Evolutionary conservation across 225 moss, liverwort and hornwort species (phyloP).

Genomic region (Polytrichum commune): DNA sequence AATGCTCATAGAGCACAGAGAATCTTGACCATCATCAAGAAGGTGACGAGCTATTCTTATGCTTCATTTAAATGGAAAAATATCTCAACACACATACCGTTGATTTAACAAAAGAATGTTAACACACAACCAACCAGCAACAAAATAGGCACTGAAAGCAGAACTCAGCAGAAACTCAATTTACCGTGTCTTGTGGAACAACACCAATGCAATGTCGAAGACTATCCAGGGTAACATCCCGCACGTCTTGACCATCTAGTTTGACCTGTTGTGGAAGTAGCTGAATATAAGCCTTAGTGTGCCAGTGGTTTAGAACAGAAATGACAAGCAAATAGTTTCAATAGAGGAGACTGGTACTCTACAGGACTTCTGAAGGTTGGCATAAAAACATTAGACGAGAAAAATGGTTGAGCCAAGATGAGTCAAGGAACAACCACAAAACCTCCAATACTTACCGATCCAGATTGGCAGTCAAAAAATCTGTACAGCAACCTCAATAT

Average conservation of each 20-base stretch:
- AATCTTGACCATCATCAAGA: too few relatives aligned
- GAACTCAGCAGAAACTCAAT: not conserved
- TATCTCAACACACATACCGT: too few relatives aligned
- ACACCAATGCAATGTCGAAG: slow-evolving; percentile 85
- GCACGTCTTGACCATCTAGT: slow-evolving; percentile 93
- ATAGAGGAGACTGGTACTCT: too few relatives aligned
- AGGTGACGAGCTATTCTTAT: too few relatives aligned
- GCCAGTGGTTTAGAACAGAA: not conserved
- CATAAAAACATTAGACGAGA: too few relatives aligned
- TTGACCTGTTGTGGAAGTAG: slow-evolving; percentile 52
- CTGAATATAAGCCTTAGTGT: not conserved
- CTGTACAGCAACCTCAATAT: slow-evolving; percentile 90
- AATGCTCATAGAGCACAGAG: not conserved
- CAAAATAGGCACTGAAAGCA: too few relatives aligned
- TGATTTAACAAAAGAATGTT: too few relatives aligned
- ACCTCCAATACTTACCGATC: slow-evolving; percentile 54
- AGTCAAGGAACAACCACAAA: not conserved
- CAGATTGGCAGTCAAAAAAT: slow-evolving; percentile 90
- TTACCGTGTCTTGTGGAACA: slow-evolving; percentile 98
- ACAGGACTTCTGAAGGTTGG: too few relatives aligned
- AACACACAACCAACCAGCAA: too few relatives aligned
- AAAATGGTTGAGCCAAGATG: too few relatives aligned
- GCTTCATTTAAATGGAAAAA: too few relatives aligned
- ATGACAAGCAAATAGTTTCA: not conserved
- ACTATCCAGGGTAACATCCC: slow-evolving; percentile 83